Base-by-base conservation (phyloP, 2,329 filamentous ascomycete species). In the Fusarium tuaranense region DNA sequence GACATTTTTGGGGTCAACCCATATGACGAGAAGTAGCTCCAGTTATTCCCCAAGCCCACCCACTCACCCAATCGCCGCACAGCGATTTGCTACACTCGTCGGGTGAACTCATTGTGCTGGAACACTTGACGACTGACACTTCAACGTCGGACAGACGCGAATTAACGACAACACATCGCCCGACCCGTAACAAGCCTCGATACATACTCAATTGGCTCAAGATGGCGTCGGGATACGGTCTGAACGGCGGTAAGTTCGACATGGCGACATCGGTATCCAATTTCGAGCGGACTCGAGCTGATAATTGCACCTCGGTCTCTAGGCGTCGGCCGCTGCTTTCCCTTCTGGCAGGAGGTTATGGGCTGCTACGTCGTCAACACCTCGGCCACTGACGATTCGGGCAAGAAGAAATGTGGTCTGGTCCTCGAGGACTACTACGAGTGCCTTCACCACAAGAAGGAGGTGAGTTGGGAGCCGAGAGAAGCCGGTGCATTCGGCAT, bases 291-390 rank as follows among this genome's bases (percentile, higher is more conserved):
- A 34, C 53, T 68, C 30, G 69, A 61, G 58, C 79, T 82, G 66
- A 81, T 71, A 60, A 69, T n/a, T 68, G 41, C 67, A 63, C 71
- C 67, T 68, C 57, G 58, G 39, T 62, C 59, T 69, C 7, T 78
- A 92, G 90, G 90, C 80, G 88, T 90, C 73, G 87, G 87, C 78
- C 94, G 96, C 85, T 99, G 97, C 92, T 98, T 98, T 88, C 94
- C 95, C 82, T 99, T 98, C 91, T 99, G 97, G 97, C 97, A 99
- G 87, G 97, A 99, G 86, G 92, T 98, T 76, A 93, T 99, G 83
- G 95, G 95, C 80, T 99, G 97, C 91, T 99, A 99, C 85, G 95
- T 98, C 71, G 92, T 98, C 82, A 98, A 98, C 87, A 95, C 95
- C 66, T 90, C 89, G 76, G 87, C 93, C 75, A 93, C 96, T 66